These are phyloP conservation scores for Viola odorata DNA, from an alignment of 345 rosid genomes.

Conservation along the genomic window DNA sequence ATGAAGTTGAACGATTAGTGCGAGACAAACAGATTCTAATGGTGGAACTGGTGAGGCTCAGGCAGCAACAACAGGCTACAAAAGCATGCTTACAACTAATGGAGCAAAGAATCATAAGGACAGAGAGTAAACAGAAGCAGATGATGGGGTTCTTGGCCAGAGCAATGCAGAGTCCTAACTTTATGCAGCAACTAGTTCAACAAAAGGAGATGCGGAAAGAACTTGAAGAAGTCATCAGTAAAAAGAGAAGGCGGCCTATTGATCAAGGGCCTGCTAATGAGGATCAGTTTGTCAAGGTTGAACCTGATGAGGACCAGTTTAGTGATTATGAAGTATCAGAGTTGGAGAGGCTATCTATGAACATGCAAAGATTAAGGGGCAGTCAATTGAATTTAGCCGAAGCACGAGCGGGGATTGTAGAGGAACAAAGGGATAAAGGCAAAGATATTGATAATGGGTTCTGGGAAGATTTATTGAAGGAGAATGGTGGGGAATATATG, in stretches of 20 bases:
- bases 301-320: conserved; percentile 27
- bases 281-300: conserved; percentile 34
- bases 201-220: conserved; percentile 47
- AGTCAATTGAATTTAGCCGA: conserved; percentile 17
- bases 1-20: conserved; percentile 48
- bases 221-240: conserved; percentile 47
- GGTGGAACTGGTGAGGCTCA: conserved; percentile 56
- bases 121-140: conserved; percentile 58
- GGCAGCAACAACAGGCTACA: conserved; percentile 57
- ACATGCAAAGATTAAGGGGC: conserved; percentile 40
- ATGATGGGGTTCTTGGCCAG: conserved; percentile 74
- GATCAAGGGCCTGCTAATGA: conserved; percentile 35
- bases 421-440: conserved; percentile 18
- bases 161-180: conserved; percentile 59
- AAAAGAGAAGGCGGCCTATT: conserved; percentile 48
- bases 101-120: conserved; percentile 49
- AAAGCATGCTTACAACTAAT: conserved; percentile 41
- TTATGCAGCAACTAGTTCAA: conserved; percentile 47
- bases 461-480: conserved; percentile 61
- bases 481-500: conserved; percentile 32
- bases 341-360: conserved; percentile 42
- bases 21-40: conserved; percentile 60
- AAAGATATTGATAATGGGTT: conserved; percentile 34
- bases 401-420: conserved; percentile 15
- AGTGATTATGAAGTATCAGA: conserved; percentile 44